phyloP scores from a whole-genome alignment of 768 basidiomycete genomes.

The Dentipellis sp. region DNA sequence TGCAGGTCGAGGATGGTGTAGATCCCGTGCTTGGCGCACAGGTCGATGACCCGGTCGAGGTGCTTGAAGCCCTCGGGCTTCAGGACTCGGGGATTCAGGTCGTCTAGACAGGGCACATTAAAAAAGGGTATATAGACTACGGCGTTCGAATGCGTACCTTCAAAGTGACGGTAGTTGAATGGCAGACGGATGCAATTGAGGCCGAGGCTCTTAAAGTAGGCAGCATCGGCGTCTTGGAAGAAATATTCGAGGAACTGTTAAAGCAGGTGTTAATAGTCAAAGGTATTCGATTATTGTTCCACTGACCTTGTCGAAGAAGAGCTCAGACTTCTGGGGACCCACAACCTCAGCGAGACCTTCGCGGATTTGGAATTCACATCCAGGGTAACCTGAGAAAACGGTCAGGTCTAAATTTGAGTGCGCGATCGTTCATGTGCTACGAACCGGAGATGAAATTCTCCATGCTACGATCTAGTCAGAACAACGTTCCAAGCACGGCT shows the following conservation, averaged over 20 bases:
- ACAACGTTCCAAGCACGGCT: background rate
- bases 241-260: conserved; percentile 74
- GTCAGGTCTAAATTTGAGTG: background rate
- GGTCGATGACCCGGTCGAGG: conserved; percentile 70
- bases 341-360: conserved; percentile 56
- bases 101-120: conserved; percentile 33
- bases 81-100: conserved; percentile 71
- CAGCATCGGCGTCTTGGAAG: conserved; percentile 67
- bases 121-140: background rate
- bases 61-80: conserved; percentile 71
- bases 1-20: conserved; percentile 80
- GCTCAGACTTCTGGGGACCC: conserved; percentile 57
- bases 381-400: conserved; percentile 50
- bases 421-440: background rate
- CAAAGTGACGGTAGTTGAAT: conserved; percentile 69
- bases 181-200: conserved; percentile 73
- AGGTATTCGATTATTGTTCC: background rate
- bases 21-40: conserved; percentile 68
- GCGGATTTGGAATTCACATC: conserved; percentile 74
- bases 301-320: conserved; percentile 77
- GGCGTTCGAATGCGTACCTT: conserved; percentile 27
- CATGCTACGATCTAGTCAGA: conserved; percentile 36
- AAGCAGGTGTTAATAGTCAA: background rate
- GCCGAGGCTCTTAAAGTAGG: conserved; percentile 70
- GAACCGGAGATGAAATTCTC: conserved; percentile 67